Evolutionary conservation across 2,329 filamentous ascomycete species (phyloP), one percentile per base, ranked within the genome.

Genomic region (Penicillium sp.): DNA sequence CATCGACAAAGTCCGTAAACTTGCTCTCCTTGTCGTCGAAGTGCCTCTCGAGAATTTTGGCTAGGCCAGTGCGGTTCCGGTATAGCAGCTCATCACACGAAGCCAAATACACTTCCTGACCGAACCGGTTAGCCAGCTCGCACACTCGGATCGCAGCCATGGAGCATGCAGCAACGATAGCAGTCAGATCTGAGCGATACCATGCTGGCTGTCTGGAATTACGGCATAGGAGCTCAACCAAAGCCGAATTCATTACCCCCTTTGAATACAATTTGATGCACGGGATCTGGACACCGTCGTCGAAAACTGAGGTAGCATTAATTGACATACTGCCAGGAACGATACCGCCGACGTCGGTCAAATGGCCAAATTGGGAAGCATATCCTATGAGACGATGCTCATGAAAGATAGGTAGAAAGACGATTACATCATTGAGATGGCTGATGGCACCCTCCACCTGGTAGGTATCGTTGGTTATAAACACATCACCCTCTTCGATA

Each of bases 381-480:
- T 72, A 77, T 1, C 74, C 74, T 22, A 77, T 68, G 1, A 77
- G 60, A 16, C 64, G 59, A 46, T 70, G 65, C 8, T 74, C 52
- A 42, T 71, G 65, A 52, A 73, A 73, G 28, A 77, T 76, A 2
- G 74, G 74, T 1, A 77, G 56, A 1, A 77, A 54, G 1, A 76
- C 67, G n/a, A 77, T 74, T 4, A 76, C 69, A 47, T 76, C 73
- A 59, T 76, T 76, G 4, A 76, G 58, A 53, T 77, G 74, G 5
- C 70, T 76, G 24, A 77, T 71, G 5, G 75, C 74, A 7, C 74
- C 75, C 22, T 72, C 65, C 0, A 74, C 69, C 40, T 73, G 69
- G 50, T 76, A 77, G 3, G 72, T 70, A 40, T 77, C 74, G 45
- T 77, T 77, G 14, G 74, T 77, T 29, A 77, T 67, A 46, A 77